Evolutionary conservation across 2,329 filamentous ascomycete genomes (phyloP).

Genomic region (Penicillium sp.): DNA sequence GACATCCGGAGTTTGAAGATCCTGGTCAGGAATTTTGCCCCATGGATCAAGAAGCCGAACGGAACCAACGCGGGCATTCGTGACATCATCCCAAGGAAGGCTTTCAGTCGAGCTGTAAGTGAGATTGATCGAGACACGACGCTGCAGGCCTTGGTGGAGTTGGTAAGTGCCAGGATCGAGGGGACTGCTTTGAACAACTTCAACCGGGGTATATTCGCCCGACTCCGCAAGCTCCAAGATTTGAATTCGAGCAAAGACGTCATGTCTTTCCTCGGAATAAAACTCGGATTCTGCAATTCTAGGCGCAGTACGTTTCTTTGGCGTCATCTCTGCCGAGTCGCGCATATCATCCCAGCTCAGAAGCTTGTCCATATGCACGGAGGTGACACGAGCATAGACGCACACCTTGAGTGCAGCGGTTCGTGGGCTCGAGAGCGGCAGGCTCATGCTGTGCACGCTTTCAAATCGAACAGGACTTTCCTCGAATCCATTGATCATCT

Average conservation of each 20-base stretch:
- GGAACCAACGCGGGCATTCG: conserved; percentile 69
- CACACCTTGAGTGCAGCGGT: conserved; percentile 76
- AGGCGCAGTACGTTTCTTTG: conserved; percentile 57
- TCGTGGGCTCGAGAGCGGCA: conserved; percentile 71
- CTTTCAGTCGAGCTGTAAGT: conserved; percentile 85
- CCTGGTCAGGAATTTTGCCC: conserved; percentile 78
- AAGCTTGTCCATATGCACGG: conserved; percentile 94
- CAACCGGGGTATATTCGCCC: conserved; percentile 85
- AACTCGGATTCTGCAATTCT: conserved; percentile 89
- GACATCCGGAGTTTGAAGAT: conserved; percentile 67
- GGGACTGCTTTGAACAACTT: conserved; percentile 80
- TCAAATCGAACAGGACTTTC: conserved; percentile 90
- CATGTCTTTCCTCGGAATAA: conserved; percentile 87
- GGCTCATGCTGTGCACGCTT: conserved; percentile 96
- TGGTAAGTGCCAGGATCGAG: conserved; percentile 89
- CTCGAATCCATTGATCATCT: conserved; percentile 90
- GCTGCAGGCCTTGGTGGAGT: conserved; percentile 87
- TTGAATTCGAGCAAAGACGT: conserved; percentile 82
- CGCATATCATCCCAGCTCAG: conserved; percentile 99
- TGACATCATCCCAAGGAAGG: conserved; percentile 82
- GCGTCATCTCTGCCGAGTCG: conserved; percentile 58
- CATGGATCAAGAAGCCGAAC: conserved; percentile 78
- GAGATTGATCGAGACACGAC: conserved; percentile 80
- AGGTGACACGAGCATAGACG: conserved; percentile 83
- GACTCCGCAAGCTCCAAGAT: conserved; percentile 87